phyloP scores from a whole-genome alignment of 371 early-diverging fungal species.

The Lichtheimia ramosa region DNA sequence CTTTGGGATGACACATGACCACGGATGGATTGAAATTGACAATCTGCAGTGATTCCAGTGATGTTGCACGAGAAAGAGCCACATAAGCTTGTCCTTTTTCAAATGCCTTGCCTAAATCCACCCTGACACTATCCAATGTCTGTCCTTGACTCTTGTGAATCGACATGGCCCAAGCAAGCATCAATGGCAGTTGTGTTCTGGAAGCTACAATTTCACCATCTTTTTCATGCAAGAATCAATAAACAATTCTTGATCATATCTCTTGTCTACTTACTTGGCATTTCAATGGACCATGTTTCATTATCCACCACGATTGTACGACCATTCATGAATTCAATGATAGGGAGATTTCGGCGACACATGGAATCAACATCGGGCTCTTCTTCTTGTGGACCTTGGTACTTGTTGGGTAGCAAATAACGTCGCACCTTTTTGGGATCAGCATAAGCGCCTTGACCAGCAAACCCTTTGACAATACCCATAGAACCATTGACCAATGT shows the following conservation, averaged over 20 bases:
- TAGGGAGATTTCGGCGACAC: conserved; percentile 36
- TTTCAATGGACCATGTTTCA: conserved; percentile 62
- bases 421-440: conserved; percentile 3
- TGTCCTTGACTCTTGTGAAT: conserved; percentile 94
- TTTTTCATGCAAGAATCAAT: neutral
- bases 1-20: conserved; percentile 73
- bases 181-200: conserved; percentile 65
- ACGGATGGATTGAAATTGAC: conserved; percentile 66
- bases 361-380: neutral
- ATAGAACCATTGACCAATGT: conserved; percentile 85
- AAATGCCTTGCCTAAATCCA: conserved; percentile 81
- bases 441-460: conserved; percentile 27
- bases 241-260: too few species aligned
- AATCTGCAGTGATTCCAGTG: conserved; percentile 68
- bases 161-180: conserved; percentile 67
- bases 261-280: conserved; percentile 43
- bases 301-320: conserved; percentile 51
- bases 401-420: conserved; percentile 3
- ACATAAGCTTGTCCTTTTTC: conserved; percentile 91
- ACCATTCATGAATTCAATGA: conserved; percentile 55
- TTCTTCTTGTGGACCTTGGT: neutral
- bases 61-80: conserved; percentile 79
- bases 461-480: conserved; percentile 71
- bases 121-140: conserved; percentile 78
- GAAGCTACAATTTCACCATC: conserved; percentile 24